Evolutionary conservation across 169 alveolate species (phyloP).

Genomic region (Nephromyces sp.): DNA sequence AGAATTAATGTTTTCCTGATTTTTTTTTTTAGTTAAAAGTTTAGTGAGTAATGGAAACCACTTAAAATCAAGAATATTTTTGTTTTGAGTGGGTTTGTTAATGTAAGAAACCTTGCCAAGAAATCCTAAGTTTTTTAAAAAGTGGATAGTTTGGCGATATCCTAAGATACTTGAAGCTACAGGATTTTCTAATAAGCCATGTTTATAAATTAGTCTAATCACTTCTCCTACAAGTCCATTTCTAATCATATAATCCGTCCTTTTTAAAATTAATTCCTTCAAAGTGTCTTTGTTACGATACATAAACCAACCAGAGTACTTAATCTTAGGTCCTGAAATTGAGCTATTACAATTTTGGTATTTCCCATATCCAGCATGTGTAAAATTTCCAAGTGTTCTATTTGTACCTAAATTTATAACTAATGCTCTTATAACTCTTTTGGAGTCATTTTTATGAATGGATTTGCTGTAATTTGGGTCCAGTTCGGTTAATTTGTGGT

Average conservation of each 20-base stretch:
- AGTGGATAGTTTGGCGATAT: background rate
- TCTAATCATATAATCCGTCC: background rate
- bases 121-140: background rate
- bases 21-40: no score
- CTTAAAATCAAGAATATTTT: no score
- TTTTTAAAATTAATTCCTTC: background rate
- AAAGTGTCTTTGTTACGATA: background rate
- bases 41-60: no score
- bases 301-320: background rate
- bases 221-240: background rate
- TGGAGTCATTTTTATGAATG: background rate
- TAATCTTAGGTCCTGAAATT: background rate
- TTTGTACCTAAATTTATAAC: background rate
- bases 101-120: no score
- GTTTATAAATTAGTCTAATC: background rate
- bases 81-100: no score
- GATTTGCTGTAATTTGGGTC: background rate
- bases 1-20: no score
- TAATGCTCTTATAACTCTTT: background rate
- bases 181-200: background rate
- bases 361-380: background rate
- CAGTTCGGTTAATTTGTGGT: background rate
- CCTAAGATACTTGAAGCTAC: background rate
- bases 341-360: background rate
- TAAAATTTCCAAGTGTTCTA: background rate